phyloP scores from a whole-genome alignment of 768 basidiomycete genomes.

The Tulasnella sp. region DNA sequence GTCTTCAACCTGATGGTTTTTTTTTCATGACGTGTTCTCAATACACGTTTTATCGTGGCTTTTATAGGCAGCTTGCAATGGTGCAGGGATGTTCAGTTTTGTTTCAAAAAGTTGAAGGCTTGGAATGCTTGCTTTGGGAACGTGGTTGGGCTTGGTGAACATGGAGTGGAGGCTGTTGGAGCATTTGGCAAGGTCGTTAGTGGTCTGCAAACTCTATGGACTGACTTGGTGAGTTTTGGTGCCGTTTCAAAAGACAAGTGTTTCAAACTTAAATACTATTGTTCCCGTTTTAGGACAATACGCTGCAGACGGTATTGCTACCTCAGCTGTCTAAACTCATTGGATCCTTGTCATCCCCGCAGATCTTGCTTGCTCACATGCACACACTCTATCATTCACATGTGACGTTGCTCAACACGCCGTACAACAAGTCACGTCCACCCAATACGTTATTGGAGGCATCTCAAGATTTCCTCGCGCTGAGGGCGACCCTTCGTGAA shows the following conservation, averaged over 20 bases:
- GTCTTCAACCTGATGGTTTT: no score
- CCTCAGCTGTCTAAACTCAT: constrained; percentile 32
- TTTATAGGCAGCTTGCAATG: constrained; percentile 34
- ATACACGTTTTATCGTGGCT: constrained; percentile 20
- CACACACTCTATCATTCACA: constrained; percentile 52
- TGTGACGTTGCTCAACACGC: constrained; percentile 52
- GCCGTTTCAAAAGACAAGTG: not conserved
- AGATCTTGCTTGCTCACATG: constrained; percentile 12
- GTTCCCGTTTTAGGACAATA: not conserved
- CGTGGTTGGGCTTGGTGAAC: constrained; percentile 38
- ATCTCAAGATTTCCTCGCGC: constrained; percentile 62
- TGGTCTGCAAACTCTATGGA: constrained; percentile 39
- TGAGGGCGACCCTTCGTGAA: constrained; percentile 53
- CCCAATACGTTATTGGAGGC: constrained; percentile 55
- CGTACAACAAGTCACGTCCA: constrained; percentile 50
- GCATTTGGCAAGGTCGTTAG: constrained; percentile 46
- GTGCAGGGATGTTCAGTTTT: constrained; percentile 38
- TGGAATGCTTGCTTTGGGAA: constrained; percentile 49
- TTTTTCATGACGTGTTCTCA: not conserved
- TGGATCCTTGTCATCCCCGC: constrained; percentile 12
- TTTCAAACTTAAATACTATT: not conserved
- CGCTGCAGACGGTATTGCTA: constrained; percentile 40
- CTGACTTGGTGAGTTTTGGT: constrained; percentile 38
- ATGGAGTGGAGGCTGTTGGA: constrained; percentile 27
- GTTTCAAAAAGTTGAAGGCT: constrained; percentile 37